phyloP scores from a whole-genome alignment of 306 rosid genomes.

The Acmispon strigosus region DNA sequence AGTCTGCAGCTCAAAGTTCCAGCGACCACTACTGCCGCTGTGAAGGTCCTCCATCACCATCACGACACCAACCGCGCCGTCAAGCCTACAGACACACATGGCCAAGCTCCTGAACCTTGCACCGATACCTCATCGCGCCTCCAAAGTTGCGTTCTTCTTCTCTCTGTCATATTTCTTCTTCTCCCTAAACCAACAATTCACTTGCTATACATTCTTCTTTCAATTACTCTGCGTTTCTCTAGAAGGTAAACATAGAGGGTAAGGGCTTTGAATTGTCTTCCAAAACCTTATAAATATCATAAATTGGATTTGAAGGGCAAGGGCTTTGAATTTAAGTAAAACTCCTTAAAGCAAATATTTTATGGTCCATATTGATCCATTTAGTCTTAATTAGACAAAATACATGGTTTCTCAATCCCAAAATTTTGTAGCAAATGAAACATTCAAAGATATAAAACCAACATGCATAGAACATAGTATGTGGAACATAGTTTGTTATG shows the following conservation, averaged over 20 bases:
- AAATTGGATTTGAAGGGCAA: neutral
- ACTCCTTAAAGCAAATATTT: neutral
- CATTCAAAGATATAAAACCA: neutral
- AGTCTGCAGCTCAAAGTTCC: too few species aligned
- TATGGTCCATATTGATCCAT: constrained; percentile 1
- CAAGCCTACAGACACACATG: too few species aligned
- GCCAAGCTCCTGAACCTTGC: too few species aligned
- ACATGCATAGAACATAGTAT: neutral
- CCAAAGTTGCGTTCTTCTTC: too few species aligned
- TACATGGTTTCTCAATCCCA: neutral
- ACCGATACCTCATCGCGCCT: too few species aligned
- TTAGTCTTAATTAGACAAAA: neutral
- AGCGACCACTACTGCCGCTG: too few species aligned
- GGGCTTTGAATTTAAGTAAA: neutral
- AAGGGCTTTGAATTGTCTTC: neutral
- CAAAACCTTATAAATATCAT: neutral
- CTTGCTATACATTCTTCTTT: neutral
- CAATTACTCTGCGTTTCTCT: neutral
- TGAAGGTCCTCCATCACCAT: too few species aligned
- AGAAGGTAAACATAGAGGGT: neutral
- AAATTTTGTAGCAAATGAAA: neutral
- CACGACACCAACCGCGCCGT: too few species aligned
- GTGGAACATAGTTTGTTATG: neutral
- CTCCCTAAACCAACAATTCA: neutral
- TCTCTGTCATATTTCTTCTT: too few species aligned